phyloP scores from a whole-genome alignment of 202 grass and related monocot species.

The Digitaria exilis region DNA sequence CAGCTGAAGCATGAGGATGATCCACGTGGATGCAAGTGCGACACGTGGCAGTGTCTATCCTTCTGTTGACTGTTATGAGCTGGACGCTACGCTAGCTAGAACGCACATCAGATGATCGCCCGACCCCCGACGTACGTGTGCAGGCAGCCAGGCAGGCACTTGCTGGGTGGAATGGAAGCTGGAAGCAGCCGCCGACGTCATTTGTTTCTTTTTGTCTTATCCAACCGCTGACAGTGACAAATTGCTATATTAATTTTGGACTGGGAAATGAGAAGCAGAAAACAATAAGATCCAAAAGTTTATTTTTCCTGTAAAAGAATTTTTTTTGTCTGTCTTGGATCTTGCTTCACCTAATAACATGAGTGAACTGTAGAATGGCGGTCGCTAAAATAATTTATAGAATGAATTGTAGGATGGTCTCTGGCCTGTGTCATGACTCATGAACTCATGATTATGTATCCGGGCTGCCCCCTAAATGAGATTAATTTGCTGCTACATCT shows the following conservation, averaged over 20 bases:
- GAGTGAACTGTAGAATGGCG: background rate
- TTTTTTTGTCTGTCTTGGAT: background rate
- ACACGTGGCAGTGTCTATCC: background rate
- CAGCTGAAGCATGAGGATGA: background rate
- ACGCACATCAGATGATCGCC: background rate
- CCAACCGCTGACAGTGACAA: too few species aligned
- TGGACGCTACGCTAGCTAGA: background rate
- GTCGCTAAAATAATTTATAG: too few species aligned
- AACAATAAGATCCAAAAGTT: background rate
- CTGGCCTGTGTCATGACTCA: too few species aligned
- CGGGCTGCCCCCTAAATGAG: background rate
- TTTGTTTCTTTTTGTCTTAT: background rate
- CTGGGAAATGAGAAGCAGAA: background rate
- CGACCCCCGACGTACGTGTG: too few species aligned
- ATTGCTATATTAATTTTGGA: background rate
- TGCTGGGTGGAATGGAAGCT: background rate
- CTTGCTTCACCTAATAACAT: background rate
- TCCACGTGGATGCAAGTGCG: background rate
- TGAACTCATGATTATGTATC: background rate
- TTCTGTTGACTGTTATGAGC: too few species aligned
- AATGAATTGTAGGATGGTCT: too few species aligned
- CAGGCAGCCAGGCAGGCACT: background rate
- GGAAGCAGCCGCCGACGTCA: too few species aligned
- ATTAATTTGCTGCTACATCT: background rate
- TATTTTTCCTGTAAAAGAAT: background rate